Evolutionary conservation across 169 alveolate species (phyloP), one percentile per base, ranked within the genome.

Genomic region (Hammondia hammondi): DNA sequence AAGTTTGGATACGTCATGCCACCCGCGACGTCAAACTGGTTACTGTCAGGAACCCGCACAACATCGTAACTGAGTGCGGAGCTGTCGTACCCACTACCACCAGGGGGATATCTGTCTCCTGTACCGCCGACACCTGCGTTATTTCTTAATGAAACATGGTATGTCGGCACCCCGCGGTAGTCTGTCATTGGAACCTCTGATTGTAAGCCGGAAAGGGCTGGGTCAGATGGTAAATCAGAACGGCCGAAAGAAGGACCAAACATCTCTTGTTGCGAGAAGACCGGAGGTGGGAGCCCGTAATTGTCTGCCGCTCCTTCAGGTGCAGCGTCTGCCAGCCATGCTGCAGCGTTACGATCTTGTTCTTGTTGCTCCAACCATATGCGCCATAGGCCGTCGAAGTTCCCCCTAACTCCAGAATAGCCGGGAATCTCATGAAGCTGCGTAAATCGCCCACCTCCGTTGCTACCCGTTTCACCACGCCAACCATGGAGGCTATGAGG

Each of bases 371-470:
- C 24, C 43, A 82, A 12, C 90, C 90, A 82, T 6, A 82, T 43
- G 71, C 37, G 90, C 90, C 90, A 82, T 9, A 82, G 90, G 19
- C 90, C 90, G 37, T 82, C 90, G 70, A 82, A 82, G 90, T 82
- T 82, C 19, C 90, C 90, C 70, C 29, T 43, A 24, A 82, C 90
- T 12, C 90, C 90, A 46, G 90, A 70, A 27, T 82, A 82, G 57
- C 70, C 71, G 29, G 90, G 90, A 9, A 82, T 5, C 72, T 82
- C 71, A 35, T 45, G 27, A 43, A 82, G 90, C 43, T 24, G 57
- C 0, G 90, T 45, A 70, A 14, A 82, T 1, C 12, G 39, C 45
- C 12, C 29, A 6, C 61, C 90, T 29, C 14, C 70, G 4, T 14
- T 52, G 37, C 70, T 43, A 2, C 24, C 14, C 10, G 19, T 82